Conservation (phyloP, 176 grass and related monocot genomes). For the Bromus sterilis region DNA sequence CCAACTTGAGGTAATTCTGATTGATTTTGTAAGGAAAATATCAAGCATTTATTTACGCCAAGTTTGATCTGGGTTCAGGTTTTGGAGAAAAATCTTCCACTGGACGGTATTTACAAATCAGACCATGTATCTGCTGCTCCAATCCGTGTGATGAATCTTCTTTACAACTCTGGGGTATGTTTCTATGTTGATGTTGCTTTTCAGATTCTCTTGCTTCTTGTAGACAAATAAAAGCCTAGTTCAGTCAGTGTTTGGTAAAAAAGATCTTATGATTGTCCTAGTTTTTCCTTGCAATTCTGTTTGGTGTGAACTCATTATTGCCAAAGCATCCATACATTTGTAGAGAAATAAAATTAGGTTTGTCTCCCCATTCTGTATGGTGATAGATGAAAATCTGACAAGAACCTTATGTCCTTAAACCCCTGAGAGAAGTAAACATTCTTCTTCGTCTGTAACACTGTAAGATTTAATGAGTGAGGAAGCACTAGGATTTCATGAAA, state of each 20-base stretch:
- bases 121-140: slow-evolving; percentile 75
- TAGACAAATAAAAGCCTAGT: neutral
- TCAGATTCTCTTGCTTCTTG: neutral
- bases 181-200: slow-evolving; percentile 15
- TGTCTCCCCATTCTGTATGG: neutral
- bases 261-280: neutral
- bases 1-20: slow-evolving; percentile 38
- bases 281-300: neutral
- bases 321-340: neutral
- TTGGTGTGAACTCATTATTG: neutral
- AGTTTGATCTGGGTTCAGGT: slow-evolving; percentile 35
- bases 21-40: neutral
- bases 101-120: slow-evolving; percentile 91
- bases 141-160: slow-evolving; percentile 89
- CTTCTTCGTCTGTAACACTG: neutral
- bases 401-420: neutral
- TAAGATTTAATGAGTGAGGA: neutral
- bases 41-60: slow-evolving; percentile 12
- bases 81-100: slow-evolving; percentile 89
- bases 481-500: slow-evolving; percentile 11
- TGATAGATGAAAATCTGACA: neutral
- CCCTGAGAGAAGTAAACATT: neutral
- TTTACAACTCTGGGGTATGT: slow-evolving; percentile 89
- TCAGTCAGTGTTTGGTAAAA: slow-evolving; percentile 1
- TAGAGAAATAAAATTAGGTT: neutral